Evolutionary conservation across 495 filamentous ascomycete genomes (phyloP).

Genomic region (Rostrohypoxylon terebratum): DNA sequence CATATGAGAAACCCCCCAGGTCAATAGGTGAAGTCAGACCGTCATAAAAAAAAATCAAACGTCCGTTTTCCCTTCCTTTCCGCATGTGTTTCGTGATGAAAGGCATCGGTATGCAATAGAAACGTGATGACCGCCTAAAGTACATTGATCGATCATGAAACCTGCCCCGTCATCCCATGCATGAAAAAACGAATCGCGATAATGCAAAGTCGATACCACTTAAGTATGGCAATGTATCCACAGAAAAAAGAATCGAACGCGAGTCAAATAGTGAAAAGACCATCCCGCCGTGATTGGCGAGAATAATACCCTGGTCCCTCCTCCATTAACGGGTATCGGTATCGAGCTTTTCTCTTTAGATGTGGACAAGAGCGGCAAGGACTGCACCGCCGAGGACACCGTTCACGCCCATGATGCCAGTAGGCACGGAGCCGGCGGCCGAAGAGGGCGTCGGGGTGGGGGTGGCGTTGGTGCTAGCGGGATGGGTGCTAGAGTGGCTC

Average conservation of each 20-base stretch:
- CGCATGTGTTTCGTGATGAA: slow-evolving; percentile 4
- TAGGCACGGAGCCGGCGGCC: slow-evolving; percentile 32
- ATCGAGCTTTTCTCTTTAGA: slow-evolving; percentile 34
- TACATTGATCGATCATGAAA: slow-evolving; percentile 34
- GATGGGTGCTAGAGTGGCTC: slow-evolving; percentile 30
- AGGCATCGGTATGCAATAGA: slow-evolving; percentile 36
- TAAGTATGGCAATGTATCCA: slow-evolving; percentile 39
- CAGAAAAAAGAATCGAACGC: slow-evolving; percentile 39
- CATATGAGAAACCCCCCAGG: slow-evolving; percentile 44
- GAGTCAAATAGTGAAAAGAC: slow-evolving; percentile 20
- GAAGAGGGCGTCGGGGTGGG: slow-evolving; percentile 34
- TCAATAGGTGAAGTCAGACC: slow-evolving; percentile 27
- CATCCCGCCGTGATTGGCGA: slow-evolving; percentile 8
- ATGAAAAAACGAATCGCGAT: slow-evolving; percentile 29
- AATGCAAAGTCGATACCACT: slow-evolving; percentile 27
- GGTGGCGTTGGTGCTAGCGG: slow-evolving; percentile 24
- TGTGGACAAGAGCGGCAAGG: slow-evolving; percentile 36
- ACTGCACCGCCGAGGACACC: slow-evolving; percentile 51
- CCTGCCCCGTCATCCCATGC: slow-evolving; percentile 34
- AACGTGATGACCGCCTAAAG: slow-evolving; percentile 26
- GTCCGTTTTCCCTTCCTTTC: slow-evolving; percentile 1
- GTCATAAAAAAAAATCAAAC: slow-evolving; percentile 9
- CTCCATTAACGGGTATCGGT: neutral
- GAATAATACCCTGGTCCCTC: neutral
- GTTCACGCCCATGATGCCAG: slow-evolving; percentile 47